Base-by-base conservation (phyloP, 768 basidiomycete genomes). In the Boletus rex-veris region DNA sequence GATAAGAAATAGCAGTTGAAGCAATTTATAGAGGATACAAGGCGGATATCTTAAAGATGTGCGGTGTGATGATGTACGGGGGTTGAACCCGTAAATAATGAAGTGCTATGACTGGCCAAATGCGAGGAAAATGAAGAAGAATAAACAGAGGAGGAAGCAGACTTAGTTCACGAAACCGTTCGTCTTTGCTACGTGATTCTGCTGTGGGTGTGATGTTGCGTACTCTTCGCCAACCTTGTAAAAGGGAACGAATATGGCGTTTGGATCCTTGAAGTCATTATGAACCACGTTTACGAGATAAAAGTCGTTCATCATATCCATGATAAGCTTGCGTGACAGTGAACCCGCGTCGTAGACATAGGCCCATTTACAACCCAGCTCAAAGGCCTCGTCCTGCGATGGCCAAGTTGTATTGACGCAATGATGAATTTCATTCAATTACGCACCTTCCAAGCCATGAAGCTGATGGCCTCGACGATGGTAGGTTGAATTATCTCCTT, bases 401-500 rank as follows among this genome's bases (percentile, higher is more conserved):
- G 38, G 36, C 54, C 45, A 44, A 28, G 21, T n/a, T 49, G 28
- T 19, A 30, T 38, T 26, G 28, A 46, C 31, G 8, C 15, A 10
- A 40, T 33, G 28, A 45, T 2, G 18, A 9, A 28, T 35, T 35
- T 12, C 8, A 31, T 45, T 2, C 16, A 3, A 46, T 47, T 19
- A 69, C 78, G 39, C 48, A 86, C 90, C 83, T 96, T 96, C 94
- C 94, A 97, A 15, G 94, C 94, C 90, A 96, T 95, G 78, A 97
- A 97, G 66, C 92, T 95, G 63, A 96, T 88, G 4, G 94, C 92
- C 70, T 98, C 95, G 19, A 98, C 95, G 57, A 97, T 92, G 18
- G 95, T 98, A 19, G 95, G 95, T 67, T 96, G 93, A 44, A 96
- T 75, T 61, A 97, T 90, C 76, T 97, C 95, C 71, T 98, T 98